Base-by-base conservation (phyloP, 352 stramenopile species). In the Phytophthora citricola region DNA sequence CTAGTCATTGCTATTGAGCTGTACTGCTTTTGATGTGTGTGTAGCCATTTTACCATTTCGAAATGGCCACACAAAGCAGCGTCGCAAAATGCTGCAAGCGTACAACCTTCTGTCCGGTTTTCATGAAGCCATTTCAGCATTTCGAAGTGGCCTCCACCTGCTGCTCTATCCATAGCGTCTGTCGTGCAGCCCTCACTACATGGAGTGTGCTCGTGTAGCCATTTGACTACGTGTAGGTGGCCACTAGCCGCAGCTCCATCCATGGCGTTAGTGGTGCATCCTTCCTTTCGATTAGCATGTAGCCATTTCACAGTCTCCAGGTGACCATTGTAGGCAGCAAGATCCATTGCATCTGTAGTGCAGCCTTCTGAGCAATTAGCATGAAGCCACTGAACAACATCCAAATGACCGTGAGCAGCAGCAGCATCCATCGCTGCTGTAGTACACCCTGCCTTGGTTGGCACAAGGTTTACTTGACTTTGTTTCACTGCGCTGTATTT, bases 271-370 rank as follows among this genome's bases (percentile, higher is more conserved):
- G 34, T 24, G 5, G 51, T 62, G 15, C 41, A 63, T 26, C 60
- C 36, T 24, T 63, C 51, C 6, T 7, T 36, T n/a, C 36, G 22
- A 32, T 68, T 61, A 46, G 50, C 2, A 7, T 68, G 50, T 14
- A 68, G 14, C 60, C 60, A 68, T 17, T 68, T 26, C 1, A 68
- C 60, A 15, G 58, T 48, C 11, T 62, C 51, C 7, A 68, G 20
- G 34, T 60, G 44, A 1, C 60, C 60, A 52, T 43, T 63, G 17
- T 15, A 4, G 24, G 60, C 51, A 29, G 60, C 60, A 41, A 56
- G 12, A 22, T 62, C 36, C 43, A 68, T 63, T 17, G 57, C 57
- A 39, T n/a, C 14, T 1, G 17, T 34, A 4, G 46, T 65, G n/a
- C 57, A 65, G 14, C 52, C 45, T 36, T 56, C 26, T 5, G n/a